A percentile compares a stretch with the other conserved stretches of the same genome.
These are phyloP conservation scores for Sophora flavescens DNA, from an alignment of 306 rosid genomes.

Conservation along the genomic window DNA sequence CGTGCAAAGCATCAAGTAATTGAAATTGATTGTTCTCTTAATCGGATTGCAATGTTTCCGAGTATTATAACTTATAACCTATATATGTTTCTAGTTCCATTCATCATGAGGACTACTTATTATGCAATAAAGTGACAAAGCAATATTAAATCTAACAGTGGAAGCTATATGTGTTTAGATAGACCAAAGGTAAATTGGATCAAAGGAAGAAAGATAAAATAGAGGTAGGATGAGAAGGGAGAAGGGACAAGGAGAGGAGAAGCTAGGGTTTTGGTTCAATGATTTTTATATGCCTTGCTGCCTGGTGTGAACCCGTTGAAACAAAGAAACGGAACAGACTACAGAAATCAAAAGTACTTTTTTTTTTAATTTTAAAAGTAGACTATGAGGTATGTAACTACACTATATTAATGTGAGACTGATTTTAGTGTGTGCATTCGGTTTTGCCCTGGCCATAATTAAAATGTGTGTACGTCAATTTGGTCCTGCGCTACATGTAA, in stretches of 20 bases:
- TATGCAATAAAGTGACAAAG: not conserved
- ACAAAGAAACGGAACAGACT: not conserved
- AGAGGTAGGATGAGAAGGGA: conserved; percentile 21
- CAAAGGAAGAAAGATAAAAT: not conserved
- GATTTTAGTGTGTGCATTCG: too few species aligned
- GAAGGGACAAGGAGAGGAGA: not conserved
- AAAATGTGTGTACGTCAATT: too few species aligned
- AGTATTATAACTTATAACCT: too few species aligned
- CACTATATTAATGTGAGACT: too few species aligned
- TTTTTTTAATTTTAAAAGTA: not conserved
- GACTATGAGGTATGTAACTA: not conserved
- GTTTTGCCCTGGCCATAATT: too few species aligned
- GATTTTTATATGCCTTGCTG: conserved; percentile 10
- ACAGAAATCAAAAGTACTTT: not conserved
- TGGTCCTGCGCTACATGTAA: too few species aligned
- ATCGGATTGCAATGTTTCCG: not conserved
- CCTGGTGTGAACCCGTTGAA: conserved; percentile 32
- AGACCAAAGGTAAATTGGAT: not conserved
- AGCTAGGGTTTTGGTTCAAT: conserved; percentile 35
- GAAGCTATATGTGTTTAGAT: conserved; percentile 29
- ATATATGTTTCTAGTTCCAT: not conserved
- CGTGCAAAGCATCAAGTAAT: not conserved
- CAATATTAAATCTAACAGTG: not conserved
- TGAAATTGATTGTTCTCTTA: not conserved
- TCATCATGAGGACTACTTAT: not conserved